Evolutionary conservation across 2,329 filamentous ascomycete genomes (phyloP), one percentile per base, ranked within the genome.

Genomic region (Knufia fluminis): DNA sequence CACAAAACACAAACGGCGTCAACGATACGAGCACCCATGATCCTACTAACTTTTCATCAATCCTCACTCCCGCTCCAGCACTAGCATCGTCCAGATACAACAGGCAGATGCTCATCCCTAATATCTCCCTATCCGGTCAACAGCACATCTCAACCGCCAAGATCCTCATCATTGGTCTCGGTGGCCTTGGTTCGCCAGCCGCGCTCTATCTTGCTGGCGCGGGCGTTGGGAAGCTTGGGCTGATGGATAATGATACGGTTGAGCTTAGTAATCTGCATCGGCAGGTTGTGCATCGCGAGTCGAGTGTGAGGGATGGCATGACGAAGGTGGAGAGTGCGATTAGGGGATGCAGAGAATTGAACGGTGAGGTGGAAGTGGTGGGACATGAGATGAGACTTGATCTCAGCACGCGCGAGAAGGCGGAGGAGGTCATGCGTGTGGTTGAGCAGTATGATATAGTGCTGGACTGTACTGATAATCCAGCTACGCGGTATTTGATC

Each of bases 201-300:
- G 86, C 90, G 0, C 78, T 86, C n/a, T 98, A 98, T 63, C 78
- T 98, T 1, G 87, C 89, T 8, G 91, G 88, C 19, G 86, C 92
- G 1, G 92, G 92, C 0, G 77, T 96, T 1, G 89, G 90, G 7
- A 85, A 76, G 0, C 67, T 98, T 16, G 90, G 91, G 0, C 71
- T 98, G 6, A 79, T 92, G 20, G 92, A 98, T 63, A 89, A 85
- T 2, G 92, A 98, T 66, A 74, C 73, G 0, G 91, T 98, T 24
- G 92, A 97, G 63, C 70, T 76, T 14, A 95, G 89, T 23, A 98
- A 98, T 63, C 74, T 98, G 12, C 92, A 97, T 70, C 82, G 92
- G 0, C 92, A 98, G 68, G 80, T 97, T 45, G 77, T 89, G 26
- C 91, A 98, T 64, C 76, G 76, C 2, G 58, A 59, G 33, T 31